Evolutionary conservation across 306 rosid genomes (phyloP).

Genomic region (Prinsepia uniflora): DNA sequence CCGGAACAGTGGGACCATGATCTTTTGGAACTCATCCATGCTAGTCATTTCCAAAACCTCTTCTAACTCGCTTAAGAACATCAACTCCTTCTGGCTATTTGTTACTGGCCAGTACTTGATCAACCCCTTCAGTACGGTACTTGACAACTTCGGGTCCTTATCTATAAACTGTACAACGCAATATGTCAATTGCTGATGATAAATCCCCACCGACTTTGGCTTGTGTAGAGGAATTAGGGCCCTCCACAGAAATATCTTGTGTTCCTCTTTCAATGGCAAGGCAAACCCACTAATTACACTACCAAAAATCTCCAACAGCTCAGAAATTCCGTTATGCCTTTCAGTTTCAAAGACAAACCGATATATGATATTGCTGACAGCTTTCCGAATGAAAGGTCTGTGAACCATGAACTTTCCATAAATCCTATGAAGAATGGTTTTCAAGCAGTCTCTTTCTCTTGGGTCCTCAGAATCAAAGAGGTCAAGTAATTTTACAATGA

Average conservation of each 20-base stretch:
- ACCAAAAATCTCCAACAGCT: conserved; percentile 93
- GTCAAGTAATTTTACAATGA: conserved; percentile 74
- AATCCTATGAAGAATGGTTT: conserved; percentile 84
- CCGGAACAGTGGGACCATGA: conserved; percentile 76
- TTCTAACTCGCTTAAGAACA: conserved; percentile 95
- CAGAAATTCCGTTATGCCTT: conserved; percentile 92
- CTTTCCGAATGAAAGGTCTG: conserved; percentile 84
- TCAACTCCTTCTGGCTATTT: conserved; percentile 96
- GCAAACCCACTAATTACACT: conserved; percentile 97
- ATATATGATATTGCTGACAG: conserved; percentile 79
- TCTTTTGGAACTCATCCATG: conserved; percentile 81
- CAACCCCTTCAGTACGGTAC: conserved; percentile 77
- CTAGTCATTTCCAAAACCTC: conserved; percentile 87
- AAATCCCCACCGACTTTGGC: conserved; percentile 89
- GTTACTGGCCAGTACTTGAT: conserved; percentile 95
- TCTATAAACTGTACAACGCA: conserved; percentile 90
- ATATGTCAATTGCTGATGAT: conserved; percentile 87
- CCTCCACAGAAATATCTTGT: conserved; percentile 75
- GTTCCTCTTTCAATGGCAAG: conserved; percentile 95
- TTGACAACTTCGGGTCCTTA: conserved; percentile 82
- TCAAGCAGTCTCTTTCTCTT: conserved; percentile 96
- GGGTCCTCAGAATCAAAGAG: conserved; percentile 98
- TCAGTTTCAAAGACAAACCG: conserved; percentile 86
- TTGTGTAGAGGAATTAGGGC: conserved; percentile 92
- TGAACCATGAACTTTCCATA: conserved; percentile 97